A percentile compares a stretch with the other conserved stretches of the same genome.
These are phyloP conservation scores for Plantago coronopus DNA, from an alignment of 305 asterid genomes.

Conservation along the genomic window DNA sequence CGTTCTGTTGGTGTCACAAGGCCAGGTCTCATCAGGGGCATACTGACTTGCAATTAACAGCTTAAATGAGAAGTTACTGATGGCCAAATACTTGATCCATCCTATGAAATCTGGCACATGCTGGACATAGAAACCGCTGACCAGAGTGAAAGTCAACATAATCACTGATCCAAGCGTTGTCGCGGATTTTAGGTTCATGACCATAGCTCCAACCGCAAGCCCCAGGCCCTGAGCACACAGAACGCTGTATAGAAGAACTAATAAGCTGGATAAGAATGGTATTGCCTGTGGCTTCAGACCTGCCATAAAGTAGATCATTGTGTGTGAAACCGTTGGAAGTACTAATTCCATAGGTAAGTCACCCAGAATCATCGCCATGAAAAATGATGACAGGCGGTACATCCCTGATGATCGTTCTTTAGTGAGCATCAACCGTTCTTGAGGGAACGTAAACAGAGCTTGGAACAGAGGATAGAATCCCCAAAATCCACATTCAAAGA, in stretches of 20 bases:
- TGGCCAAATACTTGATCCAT: constrained; percentile 74
- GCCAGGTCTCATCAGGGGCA: constrained; percentile 44
- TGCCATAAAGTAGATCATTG: constrained; percentile 75
- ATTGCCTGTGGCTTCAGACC: constrained; percentile 43
- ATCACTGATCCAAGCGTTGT: constrained; percentile 55
- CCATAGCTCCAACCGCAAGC: constrained; percentile 66
- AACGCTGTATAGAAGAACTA: constrained; percentile 44
- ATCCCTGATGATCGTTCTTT: constrained; percentile 83
- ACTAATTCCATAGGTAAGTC: constrained; percentile 79
- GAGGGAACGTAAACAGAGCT: constrained; percentile 78
- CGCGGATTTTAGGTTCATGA: constrained; percentile 71
- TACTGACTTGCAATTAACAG: constrained; percentile 52
- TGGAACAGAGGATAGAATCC: constrained; percentile 81
- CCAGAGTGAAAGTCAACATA: constrained; percentile 52
- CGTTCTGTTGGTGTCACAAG: constrained; percentile 23
- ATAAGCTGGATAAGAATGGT: constrained; percentile 44
- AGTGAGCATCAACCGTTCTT: constrained; percentile 59
- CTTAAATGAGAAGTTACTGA: constrained; percentile 58
- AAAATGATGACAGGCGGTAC: constrained; percentile 80
- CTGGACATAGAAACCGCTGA: constrained; percentile 66
- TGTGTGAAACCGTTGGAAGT: constrained; percentile 58
- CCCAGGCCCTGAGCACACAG: constrained; percentile 67
- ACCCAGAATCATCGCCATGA: constrained; percentile 66
- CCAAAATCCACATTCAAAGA: constrained; percentile 68
- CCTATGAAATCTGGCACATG: constrained; percentile 54